Evolutionary conservation across 2,329 filamentous ascomycete genomes (phyloP).

Genomic region (Verticillium klebahnii): DNA sequence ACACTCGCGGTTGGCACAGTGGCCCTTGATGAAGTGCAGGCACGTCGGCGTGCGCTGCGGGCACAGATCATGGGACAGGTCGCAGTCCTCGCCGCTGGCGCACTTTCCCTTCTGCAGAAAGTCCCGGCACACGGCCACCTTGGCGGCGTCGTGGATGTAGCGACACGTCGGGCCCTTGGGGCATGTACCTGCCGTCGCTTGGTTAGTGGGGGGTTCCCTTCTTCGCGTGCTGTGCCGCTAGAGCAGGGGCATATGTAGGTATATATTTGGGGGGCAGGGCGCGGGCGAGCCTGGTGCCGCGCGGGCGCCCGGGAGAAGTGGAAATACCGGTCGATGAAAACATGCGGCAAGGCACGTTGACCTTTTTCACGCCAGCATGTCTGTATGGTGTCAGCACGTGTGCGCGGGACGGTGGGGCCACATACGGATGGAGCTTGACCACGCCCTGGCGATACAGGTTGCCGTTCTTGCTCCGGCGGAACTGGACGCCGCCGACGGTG

Average conservation of each 20-base stretch:
- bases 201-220: conserved; percentile 38
- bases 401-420: conserved; percentile 17
- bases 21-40: conserved; percentile 83
- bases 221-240: conserved; percentile 22
- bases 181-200: conserved; percentile 65
- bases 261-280: too few relatives aligned
- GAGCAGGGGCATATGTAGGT: not conserved
- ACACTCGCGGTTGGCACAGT: conserved; percentile 83
- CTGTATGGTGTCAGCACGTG: conserved; percentile 37
- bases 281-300: not conserved
- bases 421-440: conserved; percentile 72
- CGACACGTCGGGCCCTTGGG: conserved; percentile 74
- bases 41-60: conserved; percentile 84
- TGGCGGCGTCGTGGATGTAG: conserved; percentile 78
- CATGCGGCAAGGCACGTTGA: conserved; percentile 67
- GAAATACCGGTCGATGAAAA: conserved; percentile 66
- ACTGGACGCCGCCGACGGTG: conserved; percentile 71
- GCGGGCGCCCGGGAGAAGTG: conserved; percentile 34
- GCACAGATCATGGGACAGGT: conserved; percentile 82
- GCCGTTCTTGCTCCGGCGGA: conserved; percentile 80
- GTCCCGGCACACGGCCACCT: conserved; percentile 86
- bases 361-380: conserved; percentile 59
- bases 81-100: conserved; percentile 71
- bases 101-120: conserved; percentile 79
- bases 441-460: conserved; percentile 78